Evolutionary conservation across 2,329 filamentous ascomycete genomes (phyloP), one percentile per base, ranked within the genome.

Genomic region (Rhynchosporium agropyri): DNA sequence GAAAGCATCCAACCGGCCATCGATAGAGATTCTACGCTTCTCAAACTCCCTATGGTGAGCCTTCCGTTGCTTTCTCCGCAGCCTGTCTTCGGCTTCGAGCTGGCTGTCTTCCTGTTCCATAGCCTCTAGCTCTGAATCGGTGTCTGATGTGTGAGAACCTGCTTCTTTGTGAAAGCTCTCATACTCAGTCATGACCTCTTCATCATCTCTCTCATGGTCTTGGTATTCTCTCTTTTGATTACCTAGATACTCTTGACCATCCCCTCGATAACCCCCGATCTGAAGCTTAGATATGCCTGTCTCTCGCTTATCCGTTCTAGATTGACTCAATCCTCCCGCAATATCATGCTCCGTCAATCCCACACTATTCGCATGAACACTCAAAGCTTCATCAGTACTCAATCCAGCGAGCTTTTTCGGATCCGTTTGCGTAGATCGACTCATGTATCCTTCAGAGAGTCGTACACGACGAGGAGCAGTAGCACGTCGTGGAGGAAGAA

Each of bases 291-390:
- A 12, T 42, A 1, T 9, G n/a, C 20, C 20, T 1, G 26, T 28
- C n/a, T 54, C n/a, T 13, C 6, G 9, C 12, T 38, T n/a, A 54
- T 54, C n/a, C 28, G 4, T 9, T 12, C 12, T 20, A 28, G 51
- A 54, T 42, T 20, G 33, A 29, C 9, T 20, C 26, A 1, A 1
- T 3, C 20, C 20, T 29, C 33, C 7, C 3, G 5, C 36, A 20
- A 54, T n/a, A 13, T 54, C 51, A 54, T 54, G 51, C 13, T 12
- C 28, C 1, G 3, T 4, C 10, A 26, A 36, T 15, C 51, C 51
- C 3, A 40, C 13, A 15, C 33, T 38, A 40, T 54, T 36, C 12
- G 51, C 51, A 42, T 54, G 51, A 12, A 54, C 51, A 29, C 51
- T 42, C 51, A 54, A 29, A 42, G 36, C 33, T 15, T 54, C 51